A percentile compares a stretch with the other conserved stretches of the same genome.
phyloP scores from a whole-genome alignment of 148 eudicot genomes.

The Polygonum aviculare region DNA sequence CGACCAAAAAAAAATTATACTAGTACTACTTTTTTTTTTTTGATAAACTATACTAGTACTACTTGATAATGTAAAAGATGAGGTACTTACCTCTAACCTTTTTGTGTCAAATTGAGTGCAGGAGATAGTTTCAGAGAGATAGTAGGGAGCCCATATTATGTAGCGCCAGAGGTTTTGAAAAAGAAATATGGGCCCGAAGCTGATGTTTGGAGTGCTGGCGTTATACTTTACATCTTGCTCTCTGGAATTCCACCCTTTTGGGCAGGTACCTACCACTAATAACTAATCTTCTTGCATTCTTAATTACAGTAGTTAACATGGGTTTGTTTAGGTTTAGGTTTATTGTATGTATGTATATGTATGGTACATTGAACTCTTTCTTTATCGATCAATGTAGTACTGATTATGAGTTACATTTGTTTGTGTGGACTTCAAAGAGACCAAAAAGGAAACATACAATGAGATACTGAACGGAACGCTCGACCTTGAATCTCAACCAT shows the following conservation, averaged over 20 bases:
- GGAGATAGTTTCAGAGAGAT: constrained; percentile 57
- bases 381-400: too few species aligned
- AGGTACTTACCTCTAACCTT: too few species aligned
- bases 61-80: too few species aligned
- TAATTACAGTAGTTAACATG: background rate
- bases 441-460: constrained; percentile 54
- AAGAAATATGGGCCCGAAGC: constrained; percentile 67
- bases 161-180: constrained; percentile 65
- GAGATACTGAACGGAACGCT: constrained; percentile 50
- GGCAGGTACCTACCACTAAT: constrained; percentile 34
- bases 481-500: constrained; percentile 48
- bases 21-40: too few species aligned
- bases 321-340: too few species aligned
- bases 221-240: constrained; percentile 59
- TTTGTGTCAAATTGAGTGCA: constrained; percentile 8
- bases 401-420: too few species aligned
- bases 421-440: constrained; percentile 25
- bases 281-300: background rate
- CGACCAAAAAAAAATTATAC: too few species aligned
- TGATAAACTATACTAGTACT: too few species aligned
- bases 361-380: too few species aligned
- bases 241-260: constrained; percentile 72
- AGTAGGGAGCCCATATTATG: constrained; percentile 69
- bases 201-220: constrained; percentile 86
- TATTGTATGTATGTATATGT: too few species aligned